Base-by-base conservation (phyloP, 1,284 basidiomycete genomes). In the Hypsizygus ulmarius region DNA sequence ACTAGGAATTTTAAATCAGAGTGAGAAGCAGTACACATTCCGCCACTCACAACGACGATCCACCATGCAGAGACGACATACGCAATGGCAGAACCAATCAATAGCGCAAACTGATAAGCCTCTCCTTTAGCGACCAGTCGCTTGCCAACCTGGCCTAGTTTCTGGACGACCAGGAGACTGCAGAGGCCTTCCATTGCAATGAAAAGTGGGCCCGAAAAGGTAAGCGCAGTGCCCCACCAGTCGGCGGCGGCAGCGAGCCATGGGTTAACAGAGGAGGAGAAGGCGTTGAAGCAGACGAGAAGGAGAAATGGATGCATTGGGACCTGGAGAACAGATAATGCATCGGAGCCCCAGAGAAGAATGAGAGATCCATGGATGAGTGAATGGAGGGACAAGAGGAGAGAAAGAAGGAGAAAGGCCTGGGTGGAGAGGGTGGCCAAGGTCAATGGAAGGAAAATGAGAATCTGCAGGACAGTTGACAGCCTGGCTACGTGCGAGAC, bases 101-200 rank as follows among this genome's bases (percentile, higher is more conserved):
- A 75, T 38, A 90, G 69, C 2, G 73, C 78, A 61, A 92, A 87
- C 60, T 91, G 88, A 62, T 83, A 86, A 7, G 71, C 70, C 62
- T 91, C 90, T 39, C 81, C 80, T 53, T 81, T 76, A 18, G 74
- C 77, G 11, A 87, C 86, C 25, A 92, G 70, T 44, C 78, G 76
- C 63, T 82, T 85, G 34, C 82, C 84, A 28, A 83, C 75, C 59
- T 90, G 85, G 5, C 90, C 87, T 0, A 88, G 72, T 61, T 83
- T 83, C 63, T 93, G 90, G 2, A 82, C 86, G 21, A 90, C 85
- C 16, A 93, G 73, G 46, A 93, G 66, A 58, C 87, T 91, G 28
- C 87, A 91, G 45, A 93, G 71, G 39, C 90, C 88, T 64, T 94
- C 91, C 72, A 93, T 76, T 42, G 83, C 75, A 48, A 90, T 84